These are phyloP conservation scores for Colletotrichum phormii DNA, from an alignment of 2,329 filamentous ascomycete species.

Conservation along the genomic window DNA sequence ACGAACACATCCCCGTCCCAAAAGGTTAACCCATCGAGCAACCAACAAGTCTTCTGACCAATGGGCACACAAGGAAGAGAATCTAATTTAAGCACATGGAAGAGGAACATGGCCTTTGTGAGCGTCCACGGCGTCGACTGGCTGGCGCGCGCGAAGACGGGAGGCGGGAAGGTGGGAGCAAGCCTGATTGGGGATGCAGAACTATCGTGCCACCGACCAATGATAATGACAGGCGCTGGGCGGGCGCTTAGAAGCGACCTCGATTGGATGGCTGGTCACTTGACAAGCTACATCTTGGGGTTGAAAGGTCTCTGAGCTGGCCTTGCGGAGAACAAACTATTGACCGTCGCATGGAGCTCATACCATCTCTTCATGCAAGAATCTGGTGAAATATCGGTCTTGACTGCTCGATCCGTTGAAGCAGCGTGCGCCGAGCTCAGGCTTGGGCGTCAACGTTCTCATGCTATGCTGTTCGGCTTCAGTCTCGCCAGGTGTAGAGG, in stretches of 20 bases:
- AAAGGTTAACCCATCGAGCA: conserved; percentile 19
- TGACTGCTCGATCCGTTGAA: conserved; percentile 17
- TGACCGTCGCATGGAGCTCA: conserved; percentile 23
- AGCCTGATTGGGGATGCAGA: conserved; percentile 27
- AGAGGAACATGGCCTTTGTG: conserved; percentile 37
- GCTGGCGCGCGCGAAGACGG: conserved; percentile 54
- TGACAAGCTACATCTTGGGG: conserved; percentile 2
- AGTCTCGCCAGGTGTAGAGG: not conserved
- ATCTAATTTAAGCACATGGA: conserved; percentile 51
- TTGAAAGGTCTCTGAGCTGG: conserved; percentile 18
- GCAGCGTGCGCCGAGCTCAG: not conserved
- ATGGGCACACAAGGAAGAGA: conserved; percentile 42
- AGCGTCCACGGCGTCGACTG: conserved; percentile 44
- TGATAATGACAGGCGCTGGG: conserved; percentile 24
- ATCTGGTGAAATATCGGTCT: conserved; percentile 13
- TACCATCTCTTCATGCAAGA: conserved; percentile 11
- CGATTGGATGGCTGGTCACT: conserved; percentile 33
- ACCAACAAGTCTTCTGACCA: conserved; percentile 41
- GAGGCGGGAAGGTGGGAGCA: conserved; percentile 20
- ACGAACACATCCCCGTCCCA: conserved; percentile 22
- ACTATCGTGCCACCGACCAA: conserved; percentile 31
- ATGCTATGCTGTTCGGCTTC: not conserved
- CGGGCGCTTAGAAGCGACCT: conserved; percentile 40
- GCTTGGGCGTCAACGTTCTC: not conserved
- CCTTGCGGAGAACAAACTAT: conserved; percentile 28